Conservation (phyloP, 1,139 yeast genomes). For the Zygoascus sp. region DNA sequence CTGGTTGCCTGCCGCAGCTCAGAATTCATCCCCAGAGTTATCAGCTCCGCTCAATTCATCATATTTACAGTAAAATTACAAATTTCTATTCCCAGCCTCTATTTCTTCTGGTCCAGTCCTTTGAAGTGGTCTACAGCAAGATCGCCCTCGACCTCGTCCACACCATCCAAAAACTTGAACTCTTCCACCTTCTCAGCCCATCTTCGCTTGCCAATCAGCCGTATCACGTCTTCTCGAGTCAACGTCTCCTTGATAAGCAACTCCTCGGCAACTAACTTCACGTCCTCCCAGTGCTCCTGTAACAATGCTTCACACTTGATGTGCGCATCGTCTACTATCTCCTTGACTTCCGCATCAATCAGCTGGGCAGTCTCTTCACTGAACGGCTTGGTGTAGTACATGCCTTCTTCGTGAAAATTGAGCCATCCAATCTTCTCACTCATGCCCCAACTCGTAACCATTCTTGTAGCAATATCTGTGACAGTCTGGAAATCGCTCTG, state of each 20-base stretch:
- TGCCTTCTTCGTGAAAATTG: slow-evolving; percentile 61
- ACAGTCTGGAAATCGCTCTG: slow-evolving; percentile 95
- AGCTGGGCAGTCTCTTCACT: slow-evolving; percentile 80
- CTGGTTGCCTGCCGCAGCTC: no score
- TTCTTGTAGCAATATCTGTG: slow-evolving; percentile 81
- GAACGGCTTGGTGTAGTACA: slow-evolving; percentile 71
- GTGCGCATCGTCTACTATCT: slow-evolving; percentile 76
- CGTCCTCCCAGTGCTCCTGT: slow-evolving; percentile 60
- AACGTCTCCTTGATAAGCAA: slow-evolving; percentile 77
- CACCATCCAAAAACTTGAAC: slow-evolving; percentile 57
- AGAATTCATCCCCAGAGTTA: no score
- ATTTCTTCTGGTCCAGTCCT: neutral
- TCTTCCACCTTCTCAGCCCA: slow-evolving; percentile 85
- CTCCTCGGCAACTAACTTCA: slow-evolving; percentile 81
- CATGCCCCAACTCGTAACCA: slow-evolving; percentile 93
- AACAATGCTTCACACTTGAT: slow-evolving; percentile 61
- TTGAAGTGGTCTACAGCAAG: neutral
- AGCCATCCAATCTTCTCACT: slow-evolving; percentile 79
- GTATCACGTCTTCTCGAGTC: slow-evolving; percentile 84
- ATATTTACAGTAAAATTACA: neutral
- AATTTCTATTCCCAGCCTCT: neutral
- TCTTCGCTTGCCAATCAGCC: slow-evolving; percentile 82
- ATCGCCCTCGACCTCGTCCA: neutral
- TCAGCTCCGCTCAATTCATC: neutral
- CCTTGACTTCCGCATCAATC: slow-evolving; percentile 78